phyloP scores from a whole-genome alignment of 306 rosid genomes.

The Lathyrus sativus region DNA sequence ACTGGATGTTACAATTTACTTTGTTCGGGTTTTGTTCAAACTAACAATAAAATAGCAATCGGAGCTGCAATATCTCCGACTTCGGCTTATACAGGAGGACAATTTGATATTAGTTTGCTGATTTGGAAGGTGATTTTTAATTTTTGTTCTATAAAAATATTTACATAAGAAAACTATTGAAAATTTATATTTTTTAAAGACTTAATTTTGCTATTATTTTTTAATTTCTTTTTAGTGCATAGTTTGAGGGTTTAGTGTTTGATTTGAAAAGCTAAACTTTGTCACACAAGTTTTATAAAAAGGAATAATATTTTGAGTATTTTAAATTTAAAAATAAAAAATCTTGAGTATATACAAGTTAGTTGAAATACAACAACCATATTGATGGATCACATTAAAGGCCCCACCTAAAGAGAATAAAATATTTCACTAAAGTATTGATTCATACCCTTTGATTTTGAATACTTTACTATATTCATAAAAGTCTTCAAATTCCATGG shows the following conservation, averaged over 20 bases:
- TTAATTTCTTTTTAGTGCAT: conserved; percentile 14
- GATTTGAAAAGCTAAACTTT: conserved; percentile 42
- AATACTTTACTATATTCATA: conserved; percentile 21
- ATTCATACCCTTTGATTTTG: conserved; percentile 38
- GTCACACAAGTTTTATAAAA: conserved; percentile 30
- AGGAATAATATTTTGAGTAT: not conserved
- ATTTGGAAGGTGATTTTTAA: conserved; percentile 85
- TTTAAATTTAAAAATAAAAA: no score
- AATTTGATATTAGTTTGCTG: conserved; percentile 81
- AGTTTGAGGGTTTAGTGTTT: conserved; percentile 23
- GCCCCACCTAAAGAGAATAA: conserved; percentile 32
- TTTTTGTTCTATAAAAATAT: not conserved
- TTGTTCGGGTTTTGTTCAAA: conserved; percentile 94
- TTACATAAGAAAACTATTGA: not conserved
- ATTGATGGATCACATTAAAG: conserved; percentile 16
- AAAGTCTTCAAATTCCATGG: conserved; percentile 39
- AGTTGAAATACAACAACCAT: conserved; percentile 19
- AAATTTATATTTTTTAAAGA: not conserved
- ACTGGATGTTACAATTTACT: conserved; percentile 93
- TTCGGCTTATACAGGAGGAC: conserved; percentile 76
- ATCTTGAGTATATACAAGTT: not conserved
- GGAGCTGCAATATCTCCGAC: conserved; percentile 98
- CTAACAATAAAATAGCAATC: conserved; percentile 79
- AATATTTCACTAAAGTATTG: conserved; percentile 26
- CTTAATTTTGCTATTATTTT: conserved; percentile 3